Conservation (phyloP, 148 eudicot genomes). For the Linanthus parryae region DNA sequence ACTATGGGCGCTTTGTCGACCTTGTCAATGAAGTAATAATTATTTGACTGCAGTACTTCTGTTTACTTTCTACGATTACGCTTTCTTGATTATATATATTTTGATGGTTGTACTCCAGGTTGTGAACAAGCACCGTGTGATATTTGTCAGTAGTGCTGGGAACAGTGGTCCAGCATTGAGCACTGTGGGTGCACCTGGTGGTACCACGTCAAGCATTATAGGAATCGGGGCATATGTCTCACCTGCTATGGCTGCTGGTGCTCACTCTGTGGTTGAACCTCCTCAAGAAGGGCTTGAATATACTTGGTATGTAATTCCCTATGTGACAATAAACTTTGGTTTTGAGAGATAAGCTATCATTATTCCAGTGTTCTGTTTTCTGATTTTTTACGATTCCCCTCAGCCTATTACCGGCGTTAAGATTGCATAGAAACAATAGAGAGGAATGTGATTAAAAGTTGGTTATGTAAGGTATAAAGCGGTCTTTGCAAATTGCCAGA, state of each 20-base stretch:
- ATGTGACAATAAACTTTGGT: not conserved
- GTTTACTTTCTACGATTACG: too few species aligned
- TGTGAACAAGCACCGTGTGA: conserved; percentile 76
- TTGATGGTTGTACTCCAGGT: conserved; percentile 37
- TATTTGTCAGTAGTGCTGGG: conserved; percentile 94
- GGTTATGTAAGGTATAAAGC: too few species aligned
- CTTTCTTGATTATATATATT: conserved; percentile 2
- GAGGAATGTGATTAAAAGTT: too few species aligned
- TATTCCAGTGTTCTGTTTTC: not conserved
- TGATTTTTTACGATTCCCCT: too few species aligned
- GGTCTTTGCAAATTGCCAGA: too few species aligned
- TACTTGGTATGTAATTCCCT: conserved; percentile 60
- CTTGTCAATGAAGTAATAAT: conserved; percentile 74
- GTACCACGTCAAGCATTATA: conserved; percentile 93
- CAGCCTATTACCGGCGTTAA: too few species aligned
- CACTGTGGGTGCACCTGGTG: conserved; percentile 99
- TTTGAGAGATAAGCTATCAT: not conserved
- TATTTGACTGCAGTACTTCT: not conserved
- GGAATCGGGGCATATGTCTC: conserved; percentile 99
- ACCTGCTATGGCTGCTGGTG: conserved; percentile 98
- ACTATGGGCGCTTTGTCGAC: conserved; percentile 99
- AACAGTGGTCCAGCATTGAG: conserved; percentile 92
- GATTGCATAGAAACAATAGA: too few species aligned
- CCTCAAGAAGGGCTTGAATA: conserved; percentile 93
- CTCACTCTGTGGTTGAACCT: conserved; percentile 79